Evolutionary conservation across 2,329 filamentous ascomycete genomes (phyloP).

Genomic region (Sporothrix pseudoabietina): DNA sequence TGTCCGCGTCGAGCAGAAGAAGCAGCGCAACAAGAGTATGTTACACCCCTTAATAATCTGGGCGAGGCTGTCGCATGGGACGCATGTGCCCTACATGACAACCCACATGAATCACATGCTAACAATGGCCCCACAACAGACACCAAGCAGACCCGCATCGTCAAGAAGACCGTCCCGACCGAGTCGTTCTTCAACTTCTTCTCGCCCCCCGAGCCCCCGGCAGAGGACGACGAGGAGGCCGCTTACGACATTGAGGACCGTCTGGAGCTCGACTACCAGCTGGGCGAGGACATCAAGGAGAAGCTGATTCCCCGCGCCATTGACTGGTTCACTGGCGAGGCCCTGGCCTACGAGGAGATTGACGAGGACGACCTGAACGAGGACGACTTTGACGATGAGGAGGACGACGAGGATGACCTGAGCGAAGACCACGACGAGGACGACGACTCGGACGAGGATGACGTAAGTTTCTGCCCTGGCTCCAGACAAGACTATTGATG

Average conservation of each 20-base stretch:
- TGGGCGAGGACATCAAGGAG: slow-evolving; percentile 99
- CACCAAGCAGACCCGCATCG: slow-evolving; percentile 97
- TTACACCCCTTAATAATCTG: neutral
- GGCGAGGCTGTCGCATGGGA: neutral
- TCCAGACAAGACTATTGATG: neutral
- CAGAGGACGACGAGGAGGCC: slow-evolving; percentile 71
- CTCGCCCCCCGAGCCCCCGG: slow-evolving; percentile 85
- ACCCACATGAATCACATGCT: slow-evolving; percentile 1
- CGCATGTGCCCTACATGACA: neutral
- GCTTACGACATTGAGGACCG: slow-evolving; percentile 94
- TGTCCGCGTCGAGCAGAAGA: slow-evolving; percentile 95
- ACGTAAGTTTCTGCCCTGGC: slow-evolving; percentile 53
- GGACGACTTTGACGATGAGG: slow-evolving; percentile 84
- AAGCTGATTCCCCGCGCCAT: slow-evolving; percentile 98
- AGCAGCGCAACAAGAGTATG: slow-evolving; percentile 99
- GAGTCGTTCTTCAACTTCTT: slow-evolving; percentile 99
- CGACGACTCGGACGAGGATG: slow-evolving; percentile 73
- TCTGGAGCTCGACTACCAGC: slow-evolving; percentile 96
- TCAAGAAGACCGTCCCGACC: slow-evolving; percentile 98
- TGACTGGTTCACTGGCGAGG: slow-evolving; percentile 99
- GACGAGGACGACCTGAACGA: slow-evolving; percentile 79
- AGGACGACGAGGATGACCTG: slow-evolving; percentile 88
- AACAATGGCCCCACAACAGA: slow-evolving; percentile 58
- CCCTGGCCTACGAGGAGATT: slow-evolving; percentile 92
- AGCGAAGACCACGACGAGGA: slow-evolving; percentile 84